These are phyloP conservation scores for Aspergillus glaucus DNA, from an alignment of 2,329 filamentous ascomycete genomes.

Conservation along the genomic window DNA sequence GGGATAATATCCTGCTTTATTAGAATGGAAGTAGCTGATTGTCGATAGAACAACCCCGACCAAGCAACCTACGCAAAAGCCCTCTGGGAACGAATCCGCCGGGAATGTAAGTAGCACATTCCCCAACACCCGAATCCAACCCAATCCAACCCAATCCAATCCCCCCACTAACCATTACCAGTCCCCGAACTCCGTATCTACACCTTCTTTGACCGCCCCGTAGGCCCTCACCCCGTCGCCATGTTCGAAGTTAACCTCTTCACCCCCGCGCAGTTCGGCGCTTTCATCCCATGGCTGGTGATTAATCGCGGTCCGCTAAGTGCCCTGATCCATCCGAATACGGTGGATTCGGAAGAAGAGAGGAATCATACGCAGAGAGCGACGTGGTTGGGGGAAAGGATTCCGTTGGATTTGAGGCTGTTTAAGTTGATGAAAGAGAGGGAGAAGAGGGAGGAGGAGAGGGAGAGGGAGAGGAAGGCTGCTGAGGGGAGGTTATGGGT, in stretches of 20 bases:
- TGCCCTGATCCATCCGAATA: conserved; percentile 77
- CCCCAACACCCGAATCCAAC: not conserved
- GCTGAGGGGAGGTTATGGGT: conserved; percentile 3
- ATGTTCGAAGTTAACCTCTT: conserved; percentile 95
- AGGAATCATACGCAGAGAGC: conserved; percentile 43
- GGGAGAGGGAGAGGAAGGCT: conserved; percentile 2
- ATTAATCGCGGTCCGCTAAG: conserved; percentile 76
- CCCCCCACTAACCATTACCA: conserved; percentile 27
- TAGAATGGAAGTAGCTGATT: no score
- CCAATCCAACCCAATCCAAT: not conserved
- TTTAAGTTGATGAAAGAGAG: conserved; percentile 28
- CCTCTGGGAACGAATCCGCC: conserved; percentile 70
- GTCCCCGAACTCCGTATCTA: conserved; percentile 84
- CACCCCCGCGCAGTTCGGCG: conserved; percentile 79
- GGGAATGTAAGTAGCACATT: conserved; percentile 58
- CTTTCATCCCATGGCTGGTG: conserved; percentile 78
- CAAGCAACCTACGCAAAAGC: conserved; percentile 64
- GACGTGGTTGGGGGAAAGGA: conserved; percentile 41
- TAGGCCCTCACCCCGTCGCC: conserved; percentile 74
- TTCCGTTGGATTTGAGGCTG: conserved; percentile 37
- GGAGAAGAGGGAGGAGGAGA: conserved; percentile 13
- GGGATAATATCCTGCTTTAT: not conserved
- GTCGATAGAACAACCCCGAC: conserved; percentile 47
- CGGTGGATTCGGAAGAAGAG: conserved; percentile 45
- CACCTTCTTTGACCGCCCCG: conserved; percentile 64